These are phyloP conservation scores for Galerina marginata DNA, from an alignment of 768 basidiomycete genomes.

Conservation along the genomic window DNA sequence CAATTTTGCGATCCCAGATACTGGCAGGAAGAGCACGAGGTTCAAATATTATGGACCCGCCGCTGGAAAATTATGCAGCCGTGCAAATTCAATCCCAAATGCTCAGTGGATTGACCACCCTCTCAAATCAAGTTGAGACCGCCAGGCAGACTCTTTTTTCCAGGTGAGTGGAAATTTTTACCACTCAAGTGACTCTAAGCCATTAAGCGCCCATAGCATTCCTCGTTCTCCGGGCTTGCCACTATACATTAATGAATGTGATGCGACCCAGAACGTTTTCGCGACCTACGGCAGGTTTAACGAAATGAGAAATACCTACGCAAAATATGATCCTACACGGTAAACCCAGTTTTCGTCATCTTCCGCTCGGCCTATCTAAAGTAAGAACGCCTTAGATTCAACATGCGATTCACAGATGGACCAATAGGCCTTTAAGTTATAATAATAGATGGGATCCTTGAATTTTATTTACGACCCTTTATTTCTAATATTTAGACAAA, in stretches of 20 bases:
- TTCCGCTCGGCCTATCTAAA: not conserved
- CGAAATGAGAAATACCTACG: slow-evolving; percentile 41
- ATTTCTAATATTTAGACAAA: not conserved
- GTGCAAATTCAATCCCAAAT: slow-evolving; percentile 39
- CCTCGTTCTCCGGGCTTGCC: slow-evolving; percentile 43
- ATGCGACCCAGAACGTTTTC: slow-evolving; percentile 43
- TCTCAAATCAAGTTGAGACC: slow-evolving; percentile 28
- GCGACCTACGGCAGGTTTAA: slow-evolving; percentile 44
- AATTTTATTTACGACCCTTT: not conserved
- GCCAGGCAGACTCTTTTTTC: slow-evolving; percentile 33
- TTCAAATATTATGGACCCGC: slow-evolving; percentile 44
- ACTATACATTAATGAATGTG: slow-evolving; percentile 46
- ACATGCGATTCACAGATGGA: slow-evolving; percentile 37
- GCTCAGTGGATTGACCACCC: slow-evolving; percentile 18
- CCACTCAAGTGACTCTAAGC: not conserved
- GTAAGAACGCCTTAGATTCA: slow-evolving; percentile 34
- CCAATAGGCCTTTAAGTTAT: slow-evolving; percentile 35
- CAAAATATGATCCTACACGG: slow-evolving; percentile 51
- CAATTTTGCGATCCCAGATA: slow-evolving; percentile 41
- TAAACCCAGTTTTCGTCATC: slow-evolving; percentile 19
- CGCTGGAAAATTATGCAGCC: slow-evolving; percentile 38
- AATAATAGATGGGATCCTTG: slow-evolving; percentile 10
- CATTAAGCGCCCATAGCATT: slow-evolving; percentile 29
- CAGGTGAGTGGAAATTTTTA: slow-evolving; percentile 28
- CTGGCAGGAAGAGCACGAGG: slow-evolving; percentile 37